Percentiles rank a stretch among this genome's conserved stretches.
These are phyloP conservation scores for Thozetella sp. DNA, from an alignment of 495 filamentous ascomycete genomes.

Conservation along the genomic window DNA sequence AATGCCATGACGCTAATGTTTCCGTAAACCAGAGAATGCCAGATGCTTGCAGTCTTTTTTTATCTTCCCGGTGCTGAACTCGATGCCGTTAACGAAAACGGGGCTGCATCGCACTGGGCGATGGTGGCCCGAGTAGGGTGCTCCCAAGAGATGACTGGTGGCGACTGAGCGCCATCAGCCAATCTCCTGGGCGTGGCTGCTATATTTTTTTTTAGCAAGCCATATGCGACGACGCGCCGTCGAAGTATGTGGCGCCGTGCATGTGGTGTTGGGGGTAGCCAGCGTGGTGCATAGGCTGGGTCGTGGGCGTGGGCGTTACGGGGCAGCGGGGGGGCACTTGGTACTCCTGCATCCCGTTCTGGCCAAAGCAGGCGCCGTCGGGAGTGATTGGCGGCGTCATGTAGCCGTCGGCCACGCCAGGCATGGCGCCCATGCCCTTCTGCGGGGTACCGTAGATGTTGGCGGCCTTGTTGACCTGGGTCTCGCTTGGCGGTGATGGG, in stretches of 20 bases:
- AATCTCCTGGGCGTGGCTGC: slow-evolving; percentile 11
- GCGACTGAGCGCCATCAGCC: slow-evolving; percentile 9
- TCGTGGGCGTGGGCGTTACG: slow-evolving; percentile 56
- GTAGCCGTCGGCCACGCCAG: slow-evolving; percentile 75
- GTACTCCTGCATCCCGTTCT: slow-evolving; percentile 44
- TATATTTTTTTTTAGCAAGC: slow-evolving; percentile 37
- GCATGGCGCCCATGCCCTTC: slow-evolving; percentile 68
- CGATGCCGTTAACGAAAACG: slow-evolving; percentile 13
- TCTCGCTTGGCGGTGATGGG: slow-evolving; percentile 71
- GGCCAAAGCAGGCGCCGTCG: slow-evolving; percentile 68
- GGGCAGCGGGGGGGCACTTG: slow-evolving; percentile 49
- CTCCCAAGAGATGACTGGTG: slow-evolving; percentile 11
- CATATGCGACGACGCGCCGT: slow-evolving; percentile 23
- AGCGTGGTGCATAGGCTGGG: slow-evolving; percentile 28
- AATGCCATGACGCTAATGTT: slow-evolving; percentile 39
- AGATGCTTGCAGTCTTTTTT: slow-evolving; percentile 35
- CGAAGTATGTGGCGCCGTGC: slow-evolving; percentile 29
- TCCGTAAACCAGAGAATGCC: slow-evolving; percentile 28
- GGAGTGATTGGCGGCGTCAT: slow-evolving; percentile 96
- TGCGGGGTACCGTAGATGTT: slow-evolving; percentile 78
- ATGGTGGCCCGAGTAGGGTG: slow-evolving; percentile 9
- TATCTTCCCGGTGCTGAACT: slow-evolving; percentile 25
- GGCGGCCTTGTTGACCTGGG: slow-evolving; percentile 51
- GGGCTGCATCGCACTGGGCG: slow-evolving; percentile 6
- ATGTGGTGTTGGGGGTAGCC: slow-evolving; percentile 22